phyloP scores from a whole-genome alignment of 495 filamentous ascomycete species.

The Astrothelium subdiscretum region DNA sequence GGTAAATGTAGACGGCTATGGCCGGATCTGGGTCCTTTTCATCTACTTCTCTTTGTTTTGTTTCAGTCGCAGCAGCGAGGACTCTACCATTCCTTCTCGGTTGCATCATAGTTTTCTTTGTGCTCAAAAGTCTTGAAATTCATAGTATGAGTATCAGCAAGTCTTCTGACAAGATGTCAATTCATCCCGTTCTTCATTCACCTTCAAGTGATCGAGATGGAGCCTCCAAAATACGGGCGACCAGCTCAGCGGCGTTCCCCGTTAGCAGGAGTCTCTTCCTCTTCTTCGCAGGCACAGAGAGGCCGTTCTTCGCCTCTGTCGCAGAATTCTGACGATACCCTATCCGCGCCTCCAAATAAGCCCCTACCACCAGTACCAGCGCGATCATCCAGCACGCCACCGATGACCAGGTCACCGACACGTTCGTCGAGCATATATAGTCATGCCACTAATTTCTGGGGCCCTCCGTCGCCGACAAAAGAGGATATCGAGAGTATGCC shows the following conservation, averaged over 20 bases:
- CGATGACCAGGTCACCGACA: background rate
- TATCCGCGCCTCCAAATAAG: background rate
- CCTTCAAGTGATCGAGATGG: background rate
- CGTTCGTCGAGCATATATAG: constrained; percentile 19
- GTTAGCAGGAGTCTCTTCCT: constrained; percentile 10
- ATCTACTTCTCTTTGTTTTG: background rate
- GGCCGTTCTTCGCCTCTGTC: constrained; percentile 1
- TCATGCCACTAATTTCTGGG: constrained; percentile 9
- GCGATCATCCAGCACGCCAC: background rate
- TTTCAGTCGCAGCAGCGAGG: background rate
- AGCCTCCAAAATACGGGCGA: constrained; percentile 3
- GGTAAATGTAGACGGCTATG: no score
- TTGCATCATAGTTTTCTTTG: constrained; percentile 3
- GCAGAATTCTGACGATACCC: background rate
- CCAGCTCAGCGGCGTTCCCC: constrained; percentile 7
- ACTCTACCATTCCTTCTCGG: background rate
- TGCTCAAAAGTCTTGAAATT: background rate
- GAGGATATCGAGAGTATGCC: constrained; percentile 7
- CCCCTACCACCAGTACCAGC: background rate
- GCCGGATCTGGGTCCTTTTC: background rate
- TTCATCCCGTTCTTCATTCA: background rate
- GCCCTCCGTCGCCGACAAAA: background rate
- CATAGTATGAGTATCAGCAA: background rate
- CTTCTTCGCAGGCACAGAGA: background rate
- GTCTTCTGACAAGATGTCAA: background rate